Evolutionary conservation across 225 moss, liverwort and hornwort species (phyloP).

Genomic region (Physcomitrium patens): DNA sequence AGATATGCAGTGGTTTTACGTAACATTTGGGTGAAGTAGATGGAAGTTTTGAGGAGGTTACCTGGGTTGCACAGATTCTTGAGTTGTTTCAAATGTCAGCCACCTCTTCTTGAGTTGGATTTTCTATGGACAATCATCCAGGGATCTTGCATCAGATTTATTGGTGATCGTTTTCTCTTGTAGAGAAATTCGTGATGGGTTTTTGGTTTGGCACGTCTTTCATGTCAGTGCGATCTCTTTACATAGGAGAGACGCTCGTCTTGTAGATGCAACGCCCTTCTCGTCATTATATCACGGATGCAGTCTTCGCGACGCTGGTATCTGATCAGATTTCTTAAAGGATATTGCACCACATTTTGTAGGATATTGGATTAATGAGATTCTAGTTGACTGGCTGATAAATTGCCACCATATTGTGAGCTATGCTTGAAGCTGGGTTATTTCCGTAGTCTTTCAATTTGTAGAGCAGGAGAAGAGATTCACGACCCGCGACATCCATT

Average conservation of each 20-base stretch:
- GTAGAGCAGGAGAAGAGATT: background rate
- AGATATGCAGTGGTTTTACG: background rate
- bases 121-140: background rate
- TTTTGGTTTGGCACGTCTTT: background rate
- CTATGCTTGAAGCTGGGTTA: background rate
- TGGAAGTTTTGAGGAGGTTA: conserved; percentile 10
- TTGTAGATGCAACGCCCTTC: background rate
- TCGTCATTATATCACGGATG: background rate
- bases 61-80: background rate
- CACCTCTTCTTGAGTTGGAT: background rate
- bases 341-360: background rate
- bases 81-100: background rate
- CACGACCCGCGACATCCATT: background rate
- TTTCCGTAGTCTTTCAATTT: background rate
- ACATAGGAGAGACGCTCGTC: background rate
- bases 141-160: too few species aligned
- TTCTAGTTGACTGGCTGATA: background rate
- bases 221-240: background rate
- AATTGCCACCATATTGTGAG: background rate
- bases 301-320: background rate
- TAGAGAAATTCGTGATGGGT: background rate
- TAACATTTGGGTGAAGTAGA: background rate
- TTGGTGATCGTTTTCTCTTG: background rate
- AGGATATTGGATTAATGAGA: background rate
- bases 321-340: background rate